Base-by-base conservation (phyloP, 1,284 basidiomycete genomes). In the Trametes versicolor region DNA sequence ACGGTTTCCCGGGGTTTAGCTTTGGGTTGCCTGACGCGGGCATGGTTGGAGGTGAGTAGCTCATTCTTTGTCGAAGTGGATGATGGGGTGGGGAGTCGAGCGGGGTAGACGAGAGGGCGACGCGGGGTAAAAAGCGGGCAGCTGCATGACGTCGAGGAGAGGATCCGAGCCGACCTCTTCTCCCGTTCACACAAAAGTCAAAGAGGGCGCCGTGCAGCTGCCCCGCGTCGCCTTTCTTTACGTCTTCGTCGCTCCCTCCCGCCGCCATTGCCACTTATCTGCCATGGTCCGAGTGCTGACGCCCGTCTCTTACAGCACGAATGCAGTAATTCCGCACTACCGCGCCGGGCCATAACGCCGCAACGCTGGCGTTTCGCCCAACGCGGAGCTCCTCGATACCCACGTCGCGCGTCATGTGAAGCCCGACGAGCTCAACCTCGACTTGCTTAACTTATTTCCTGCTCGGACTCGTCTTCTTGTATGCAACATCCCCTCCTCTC, bases 1-100 rank as follows among this genome's bases (percentile, higher is more conserved):
- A 70, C 52, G 69, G 67, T 29, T 72, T 73, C 61, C 70, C 70
- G 32, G 72, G 68, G 41, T 73, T 71, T 64, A 70, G 68, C 49
- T 70, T 73, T 62, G 72, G 72, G 39, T 50, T 72, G 65, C 62
- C 67, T 25, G 72, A 73, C 36, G 71, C 69, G 34, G 71, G 70
- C 34, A 70, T 73, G 68, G 72, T 72, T 32, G 72, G 72, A 64
- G 72, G 72, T 73, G 71, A 73, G 72, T 64, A 27, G 6, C 6
- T 3, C 17, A 25, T 19, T 39, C n/a, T 15, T 15, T 23, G 4
- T 36, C 3, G 4, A 13, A 6, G 41, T 7, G 27, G 56, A 12
- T 39, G 23, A 47, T 41, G 39, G 36, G 57, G 57, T 43, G 47
- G 36, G 48, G 48, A 17, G 10, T 13, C 4, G 48, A 8, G 8